Conservation (phyloP, 495 filamentous ascomycete species). For the Aspergillus mulundensis region DNA sequence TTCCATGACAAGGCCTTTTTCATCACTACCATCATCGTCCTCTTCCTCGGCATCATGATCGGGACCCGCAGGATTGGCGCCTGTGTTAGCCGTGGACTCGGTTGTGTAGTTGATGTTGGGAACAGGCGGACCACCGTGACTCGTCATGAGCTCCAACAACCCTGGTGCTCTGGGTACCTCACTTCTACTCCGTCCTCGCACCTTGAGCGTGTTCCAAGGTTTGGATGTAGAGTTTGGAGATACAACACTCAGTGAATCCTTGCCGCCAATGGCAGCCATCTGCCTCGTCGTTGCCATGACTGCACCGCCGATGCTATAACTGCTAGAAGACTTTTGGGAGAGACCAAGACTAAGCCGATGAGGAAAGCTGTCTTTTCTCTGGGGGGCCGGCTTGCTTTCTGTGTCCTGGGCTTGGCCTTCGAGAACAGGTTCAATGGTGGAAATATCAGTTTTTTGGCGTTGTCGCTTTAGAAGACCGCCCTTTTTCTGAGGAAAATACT, state of each 20-base stretch:
- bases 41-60: slow-evolving; percentile 31
- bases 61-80: background rate
- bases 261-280: slow-evolving; percentile 60
- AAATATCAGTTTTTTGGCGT: slow-evolving; percentile 34
- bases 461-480: slow-evolving; percentile 29
- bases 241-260: slow-evolving; percentile 47
- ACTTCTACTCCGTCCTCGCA: slow-evolving; percentile 68
- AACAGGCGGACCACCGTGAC: slow-evolving; percentile 46
- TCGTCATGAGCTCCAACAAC: slow-evolving; percentile 44
- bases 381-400: slow-evolving; percentile 20
- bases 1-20: slow-evolving; percentile 47
- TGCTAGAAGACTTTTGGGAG: slow-evolving; percentile 55
- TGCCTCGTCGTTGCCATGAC: slow-evolving; percentile 59
- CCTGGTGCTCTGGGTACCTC: slow-evolving; percentile 56
- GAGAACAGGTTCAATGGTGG: slow-evolving; percentile 25
- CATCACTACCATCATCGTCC: slow-evolving; percentile 42
- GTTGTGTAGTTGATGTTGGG: slow-evolving; percentile 38
- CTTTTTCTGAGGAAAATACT: slow-evolving; percentile 49
- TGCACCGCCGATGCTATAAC: slow-evolving; percentile 55
- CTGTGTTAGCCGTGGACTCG: slow-evolving; percentile 15
- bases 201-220: slow-evolving; percentile 49
- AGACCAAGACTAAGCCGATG: slow-evolving; percentile 54
- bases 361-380: slow-evolving; percentile 49
- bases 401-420: slow-evolving; percentile 33
- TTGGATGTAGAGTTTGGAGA: slow-evolving; percentile 50